A percentile compares a stretch with the other conserved stretches of the same genome.
phyloP scores from a whole-genome alignment of 306 rosid species.

The Fagus crenata region DNA sequence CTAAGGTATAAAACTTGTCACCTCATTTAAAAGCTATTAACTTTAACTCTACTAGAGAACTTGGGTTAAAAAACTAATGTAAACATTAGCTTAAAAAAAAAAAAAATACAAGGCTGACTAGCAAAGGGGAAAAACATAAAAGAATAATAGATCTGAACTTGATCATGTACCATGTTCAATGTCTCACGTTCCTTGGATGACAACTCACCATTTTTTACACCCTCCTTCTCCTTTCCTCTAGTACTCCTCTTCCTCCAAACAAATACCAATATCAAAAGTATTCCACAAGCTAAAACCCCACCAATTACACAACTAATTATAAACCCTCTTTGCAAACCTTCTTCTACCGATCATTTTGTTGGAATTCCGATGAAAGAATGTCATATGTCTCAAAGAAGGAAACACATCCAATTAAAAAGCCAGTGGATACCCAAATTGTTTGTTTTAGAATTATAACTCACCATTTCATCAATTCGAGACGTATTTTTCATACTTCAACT shows the following conservation, averaged over 20 bases:
- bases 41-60: too few relatives aligned
- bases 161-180: slow-evolving; percentile 24
- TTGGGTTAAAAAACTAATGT: too few relatives aligned
- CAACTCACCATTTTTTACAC: not conserved
- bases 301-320: not conserved
- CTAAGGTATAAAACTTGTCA: too few relatives aligned
- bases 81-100: too few relatives aligned
- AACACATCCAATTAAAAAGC: not conserved
- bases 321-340: not conserved
- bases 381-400: not conserved
- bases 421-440: slow-evolving; percentile 3
- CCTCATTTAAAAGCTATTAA: too few relatives aligned
- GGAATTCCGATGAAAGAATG: not conserved
- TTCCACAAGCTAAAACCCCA: not conserved
- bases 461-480: not conserved
- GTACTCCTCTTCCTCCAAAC: not conserved
- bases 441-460: not conserved
- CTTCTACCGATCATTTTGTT: not conserved
- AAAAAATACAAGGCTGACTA: too few relatives aligned
- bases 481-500: not conserved
- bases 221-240: not conserved
- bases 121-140: too few relatives aligned
- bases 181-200: slow-evolving; percentile 21
- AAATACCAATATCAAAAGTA: not conserved
- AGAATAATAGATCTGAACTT: too few relatives aligned